Conservation (phyloP, 192 early-diverging fungal species). For the Coemansia sp. region DNA sequence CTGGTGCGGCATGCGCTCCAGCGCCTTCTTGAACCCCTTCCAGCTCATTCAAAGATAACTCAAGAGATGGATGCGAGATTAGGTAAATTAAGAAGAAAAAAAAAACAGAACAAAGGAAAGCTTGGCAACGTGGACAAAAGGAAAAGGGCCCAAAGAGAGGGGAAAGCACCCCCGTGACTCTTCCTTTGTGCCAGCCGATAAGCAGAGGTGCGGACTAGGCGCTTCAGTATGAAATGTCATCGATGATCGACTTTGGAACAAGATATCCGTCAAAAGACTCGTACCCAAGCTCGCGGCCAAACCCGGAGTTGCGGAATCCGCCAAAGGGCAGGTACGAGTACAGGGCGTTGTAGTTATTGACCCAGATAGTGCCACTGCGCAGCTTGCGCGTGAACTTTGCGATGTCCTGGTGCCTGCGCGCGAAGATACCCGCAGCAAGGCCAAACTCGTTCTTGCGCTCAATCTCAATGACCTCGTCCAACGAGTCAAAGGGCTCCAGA, state of each 20-base stretch:
- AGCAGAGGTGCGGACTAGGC: neutral
- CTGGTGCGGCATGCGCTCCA: slow-evolving; percentile 76
- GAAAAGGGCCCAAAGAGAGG: neutral
- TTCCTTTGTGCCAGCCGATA: neutral
- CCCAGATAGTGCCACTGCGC: slow-evolving; percentile 58
- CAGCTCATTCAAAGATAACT: slow-evolving; percentile 54
- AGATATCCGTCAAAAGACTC: slow-evolving; percentile 56
- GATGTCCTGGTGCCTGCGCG: slow-evolving; percentile 41
- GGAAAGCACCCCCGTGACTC: neutral
- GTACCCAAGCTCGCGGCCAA: slow-evolving; percentile 60
- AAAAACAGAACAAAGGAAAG: slow-evolving; percentile 7
- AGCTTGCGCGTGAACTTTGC: slow-evolving; percentile 47
- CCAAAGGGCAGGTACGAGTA: slow-evolving; percentile 62
- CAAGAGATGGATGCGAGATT: neutral
- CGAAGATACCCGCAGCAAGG: slow-evolving; percentile 57
- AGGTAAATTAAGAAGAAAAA: neutral
- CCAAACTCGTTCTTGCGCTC: slow-evolving; percentile 57
- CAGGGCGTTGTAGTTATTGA: slow-evolving; percentile 60
- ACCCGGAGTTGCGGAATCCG: slow-evolving; percentile 59
- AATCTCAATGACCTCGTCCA: slow-evolving; percentile 53
- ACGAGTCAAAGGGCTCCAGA: slow-evolving; percentile 50
- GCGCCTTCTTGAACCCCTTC: slow-evolving; percentile 77
- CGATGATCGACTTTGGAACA: slow-evolving; percentile 44
- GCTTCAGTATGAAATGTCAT: slow-evolving; percentile 32
- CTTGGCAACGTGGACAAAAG: neutral